phyloP scores from a whole-genome alignment of 169 alveolate species.

The Plasmodium ovale region DNA sequence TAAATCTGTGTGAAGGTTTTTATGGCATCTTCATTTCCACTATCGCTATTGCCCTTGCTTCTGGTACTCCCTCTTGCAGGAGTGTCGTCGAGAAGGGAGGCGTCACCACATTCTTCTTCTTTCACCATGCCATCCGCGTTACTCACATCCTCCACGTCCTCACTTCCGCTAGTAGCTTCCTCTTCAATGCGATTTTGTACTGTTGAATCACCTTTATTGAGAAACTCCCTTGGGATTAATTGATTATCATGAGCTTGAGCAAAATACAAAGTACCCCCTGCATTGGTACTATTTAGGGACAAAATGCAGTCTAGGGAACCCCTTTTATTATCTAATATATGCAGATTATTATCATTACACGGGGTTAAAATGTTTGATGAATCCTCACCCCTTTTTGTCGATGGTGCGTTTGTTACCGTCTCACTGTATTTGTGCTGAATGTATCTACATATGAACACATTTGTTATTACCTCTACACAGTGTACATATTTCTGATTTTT shows the following conservation, averaged over 20 bases:
- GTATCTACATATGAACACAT: conserved; percentile 48
- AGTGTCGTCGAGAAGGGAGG: no score
- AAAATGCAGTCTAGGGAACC: no score
- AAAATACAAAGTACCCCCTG: no score
- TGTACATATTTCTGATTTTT: conserved; percentile 36
- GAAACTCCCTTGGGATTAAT: no score
- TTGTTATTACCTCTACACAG: conserved; percentile 46
- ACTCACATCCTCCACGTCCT: neutral
- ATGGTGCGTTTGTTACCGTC: neutral
- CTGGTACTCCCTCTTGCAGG: no score
- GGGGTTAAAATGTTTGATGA: neutral
- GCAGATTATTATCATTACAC: neutral
- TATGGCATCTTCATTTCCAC: conserved; percentile 6
- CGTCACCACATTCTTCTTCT: no score
- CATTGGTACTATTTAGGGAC: no score
- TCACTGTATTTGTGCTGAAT: conserved; percentile 31
- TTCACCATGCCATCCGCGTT: neutral
- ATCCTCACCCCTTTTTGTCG: conserved; percentile 8
- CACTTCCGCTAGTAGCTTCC: neutral
- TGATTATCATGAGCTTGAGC: no score
- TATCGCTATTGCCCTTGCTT: no score
- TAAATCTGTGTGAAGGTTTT: conserved; percentile 25
- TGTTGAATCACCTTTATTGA: no score
- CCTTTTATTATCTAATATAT: no score
- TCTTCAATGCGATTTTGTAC: neutral